phyloP scores from a whole-genome alignment of 495 filamentous ascomycete species.

The Penicillium goetzii region DNA sequence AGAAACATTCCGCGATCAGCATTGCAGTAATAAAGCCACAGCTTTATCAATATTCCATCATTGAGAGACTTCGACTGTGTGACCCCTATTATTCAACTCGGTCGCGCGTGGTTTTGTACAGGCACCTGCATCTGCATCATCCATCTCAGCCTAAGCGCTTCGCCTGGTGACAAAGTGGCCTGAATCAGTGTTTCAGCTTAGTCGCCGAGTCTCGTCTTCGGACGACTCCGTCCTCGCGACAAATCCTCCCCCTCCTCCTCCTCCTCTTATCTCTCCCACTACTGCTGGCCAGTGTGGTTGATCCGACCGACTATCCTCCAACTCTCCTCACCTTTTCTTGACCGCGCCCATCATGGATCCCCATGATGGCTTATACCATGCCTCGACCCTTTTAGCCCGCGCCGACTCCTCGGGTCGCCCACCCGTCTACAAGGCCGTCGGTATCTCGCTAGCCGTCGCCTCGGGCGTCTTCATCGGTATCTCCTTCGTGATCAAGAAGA shows the following conservation, averaged over 20 bases:
- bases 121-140: neutral
- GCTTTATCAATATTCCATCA: neutral
- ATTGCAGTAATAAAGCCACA: neutral
- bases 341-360: conserved; percentile 50
- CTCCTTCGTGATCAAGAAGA: conserved; percentile 96
- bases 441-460: conserved; percentile 81
- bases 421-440: conserved; percentile 80
- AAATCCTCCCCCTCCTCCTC: neutral
- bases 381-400: conserved; percentile 54
- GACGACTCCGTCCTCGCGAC: conserved; percentile 30
- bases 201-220: conserved; percentile 34
- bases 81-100: neutral
- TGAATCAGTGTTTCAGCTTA: conserved; percentile 32
- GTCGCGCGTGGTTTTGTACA: neutral
- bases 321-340: neutral
- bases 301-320: neutral
- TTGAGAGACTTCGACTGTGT: neutral
- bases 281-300: conserved; percentile 37
- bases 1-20: conserved; percentile 32
- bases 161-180: conserved; percentile 24
- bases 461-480: conserved; percentile 94
- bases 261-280: conserved; percentile 23
- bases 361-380: conserved; percentile 36
- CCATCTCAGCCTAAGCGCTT: neutral
- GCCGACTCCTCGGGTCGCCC: conserved; percentile 52